A percentile compares a stretch with the other conserved stretches of the same genome.
Conservation (phyloP, 768 basidiomycete genomes). For the Mycena indigotica region DNA sequence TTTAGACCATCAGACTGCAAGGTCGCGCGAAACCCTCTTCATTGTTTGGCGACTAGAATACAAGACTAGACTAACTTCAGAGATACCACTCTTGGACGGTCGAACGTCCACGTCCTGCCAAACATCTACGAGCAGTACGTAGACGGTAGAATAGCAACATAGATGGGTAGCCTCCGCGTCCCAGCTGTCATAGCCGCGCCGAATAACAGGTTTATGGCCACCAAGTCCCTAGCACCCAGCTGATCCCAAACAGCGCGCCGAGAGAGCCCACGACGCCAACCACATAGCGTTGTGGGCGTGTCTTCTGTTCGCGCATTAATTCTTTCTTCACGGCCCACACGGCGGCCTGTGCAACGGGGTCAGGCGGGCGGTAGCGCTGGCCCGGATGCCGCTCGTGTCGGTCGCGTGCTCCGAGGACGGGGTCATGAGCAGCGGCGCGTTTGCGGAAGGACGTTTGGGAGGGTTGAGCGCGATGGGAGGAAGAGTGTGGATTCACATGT, state of each 20-base stretch:
- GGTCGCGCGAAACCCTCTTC: no score
- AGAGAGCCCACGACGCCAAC: neutral
- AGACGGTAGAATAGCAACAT: no score
- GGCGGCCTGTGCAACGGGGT: constrained; percentile 11
- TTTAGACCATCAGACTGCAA: no score
- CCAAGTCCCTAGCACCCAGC: constrained; percentile 2
- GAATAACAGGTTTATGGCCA: no score
- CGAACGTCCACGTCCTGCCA: no score
- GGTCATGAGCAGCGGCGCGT: neutral
- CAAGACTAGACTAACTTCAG: no score
- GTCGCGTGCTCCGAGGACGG: constrained; percentile 12
- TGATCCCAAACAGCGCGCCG: neutral
- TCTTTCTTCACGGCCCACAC: constrained; percentile 15
- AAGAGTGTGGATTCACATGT: neutral
- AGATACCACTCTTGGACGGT: no score
- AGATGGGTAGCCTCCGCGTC: no score
- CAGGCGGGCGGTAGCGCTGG: constrained; percentile 19
- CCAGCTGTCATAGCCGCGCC: no score
- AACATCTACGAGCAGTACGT: no score
- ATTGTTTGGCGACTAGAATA: no score
- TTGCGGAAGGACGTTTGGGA: constrained; percentile 10
- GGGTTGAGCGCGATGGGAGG: neutral
- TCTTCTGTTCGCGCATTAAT: constrained; percentile 15
- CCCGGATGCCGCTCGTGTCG: constrained; percentile 18
- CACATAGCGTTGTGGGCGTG: constrained; percentile 11